These are phyloP conservation scores for Spizellomyces punctatus DNA, from an alignment of 192 early-diverging fungal species.

Conservation along the genomic window DNA sequence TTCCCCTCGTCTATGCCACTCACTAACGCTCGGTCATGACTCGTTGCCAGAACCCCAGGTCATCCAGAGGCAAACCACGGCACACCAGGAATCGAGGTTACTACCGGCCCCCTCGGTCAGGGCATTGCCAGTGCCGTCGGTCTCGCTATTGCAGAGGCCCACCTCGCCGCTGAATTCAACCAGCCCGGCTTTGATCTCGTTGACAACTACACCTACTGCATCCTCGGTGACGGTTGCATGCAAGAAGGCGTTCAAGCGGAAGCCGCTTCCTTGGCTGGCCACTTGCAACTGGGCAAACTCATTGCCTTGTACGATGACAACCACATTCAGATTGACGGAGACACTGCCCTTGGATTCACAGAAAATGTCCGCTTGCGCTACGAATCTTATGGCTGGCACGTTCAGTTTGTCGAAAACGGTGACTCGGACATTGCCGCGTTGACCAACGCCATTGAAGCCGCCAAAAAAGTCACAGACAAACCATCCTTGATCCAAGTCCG, in stretches of 20 bases:
- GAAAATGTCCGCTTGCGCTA: conserved; percentile 89
- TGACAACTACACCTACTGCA: conserved; percentile 81
- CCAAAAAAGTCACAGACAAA: conserved; percentile 84
- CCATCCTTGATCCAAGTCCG: conserved; percentile 86
- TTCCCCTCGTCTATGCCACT: background rate
- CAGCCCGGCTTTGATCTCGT: conserved; percentile 82
- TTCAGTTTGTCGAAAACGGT: conserved; percentile 74
- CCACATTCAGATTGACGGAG: conserved; percentile 93
- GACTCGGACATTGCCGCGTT: conserved; percentile 76
- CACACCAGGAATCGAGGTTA: conserved; percentile 93
- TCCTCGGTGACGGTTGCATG: conserved; percentile 94
- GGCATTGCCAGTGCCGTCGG: conserved; percentile 92
- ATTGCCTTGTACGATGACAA: conserved; percentile 97
- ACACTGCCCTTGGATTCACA: conserved; percentile 75
- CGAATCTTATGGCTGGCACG: conserved; percentile 95
- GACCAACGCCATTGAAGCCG: conserved; percentile 73
- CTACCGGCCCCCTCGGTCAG: conserved; percentile 96
- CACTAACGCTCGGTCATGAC: conserved; percentile 10
- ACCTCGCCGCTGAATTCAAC: conserved; percentile 91
- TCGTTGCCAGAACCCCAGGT: conserved; percentile 77
- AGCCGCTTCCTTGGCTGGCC: conserved; percentile 86
- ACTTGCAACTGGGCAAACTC: conserved; percentile 84
- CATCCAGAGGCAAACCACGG: conserved; percentile 86
- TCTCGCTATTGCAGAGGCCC: conserved; percentile 85
- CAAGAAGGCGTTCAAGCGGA: conserved; percentile 97